Evolutionary conservation across 495 filamentous ascomycete species (phyloP).

Genomic region (Lasiosphaeriaceae sp.): DNA sequence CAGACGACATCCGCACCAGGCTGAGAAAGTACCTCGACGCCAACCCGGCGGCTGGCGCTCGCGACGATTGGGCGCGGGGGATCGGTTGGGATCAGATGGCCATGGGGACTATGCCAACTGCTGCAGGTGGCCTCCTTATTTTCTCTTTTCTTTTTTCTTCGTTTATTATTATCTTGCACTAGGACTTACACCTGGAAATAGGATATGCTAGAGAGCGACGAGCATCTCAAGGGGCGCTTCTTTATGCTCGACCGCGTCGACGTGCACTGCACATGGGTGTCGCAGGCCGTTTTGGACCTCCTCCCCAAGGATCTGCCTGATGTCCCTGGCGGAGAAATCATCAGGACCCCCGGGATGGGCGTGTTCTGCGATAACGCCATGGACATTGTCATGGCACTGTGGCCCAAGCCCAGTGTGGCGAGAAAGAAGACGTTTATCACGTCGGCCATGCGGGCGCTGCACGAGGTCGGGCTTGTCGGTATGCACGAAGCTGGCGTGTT

Average conservation of each 20-base stretch:
- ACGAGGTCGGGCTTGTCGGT: conserved; percentile 58
- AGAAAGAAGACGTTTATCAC: conserved; percentile 47
- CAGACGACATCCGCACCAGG: conserved; percentile 44
- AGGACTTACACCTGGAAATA: conserved; percentile 6
- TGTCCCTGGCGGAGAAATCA: conserved; percentile 56
- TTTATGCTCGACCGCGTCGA: conserved; percentile 66
- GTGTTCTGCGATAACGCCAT: conserved; percentile 70
- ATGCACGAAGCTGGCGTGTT: conserved; percentile 59
- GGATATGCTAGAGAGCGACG: conserved; percentile 51
- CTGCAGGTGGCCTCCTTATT: conserved; percentile 39
- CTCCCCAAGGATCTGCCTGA: conserved; percentile 49
- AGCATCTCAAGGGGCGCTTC: conserved; percentile 46
- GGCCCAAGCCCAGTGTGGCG: conserved; percentile 47
- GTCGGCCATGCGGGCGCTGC: conserved; percentile 53
- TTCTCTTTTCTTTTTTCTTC: not conserved
- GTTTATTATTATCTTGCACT: not conserved
- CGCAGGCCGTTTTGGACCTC: conserved; percentile 52
- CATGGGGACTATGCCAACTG: conserved; percentile 58
- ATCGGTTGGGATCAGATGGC: conserved; percentile 63
- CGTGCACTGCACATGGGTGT: conserved; percentile 63
- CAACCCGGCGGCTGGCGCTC: conserved; percentile 38
- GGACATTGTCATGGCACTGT: conserved; percentile 51
- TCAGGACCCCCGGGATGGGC: conserved; percentile 53
- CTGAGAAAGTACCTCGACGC: conserved; percentile 42
- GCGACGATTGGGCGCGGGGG: conserved; percentile 52